Conservation (phyloP, 768 basidiomycete species). For the Rhodotorula diobovata region DNA sequence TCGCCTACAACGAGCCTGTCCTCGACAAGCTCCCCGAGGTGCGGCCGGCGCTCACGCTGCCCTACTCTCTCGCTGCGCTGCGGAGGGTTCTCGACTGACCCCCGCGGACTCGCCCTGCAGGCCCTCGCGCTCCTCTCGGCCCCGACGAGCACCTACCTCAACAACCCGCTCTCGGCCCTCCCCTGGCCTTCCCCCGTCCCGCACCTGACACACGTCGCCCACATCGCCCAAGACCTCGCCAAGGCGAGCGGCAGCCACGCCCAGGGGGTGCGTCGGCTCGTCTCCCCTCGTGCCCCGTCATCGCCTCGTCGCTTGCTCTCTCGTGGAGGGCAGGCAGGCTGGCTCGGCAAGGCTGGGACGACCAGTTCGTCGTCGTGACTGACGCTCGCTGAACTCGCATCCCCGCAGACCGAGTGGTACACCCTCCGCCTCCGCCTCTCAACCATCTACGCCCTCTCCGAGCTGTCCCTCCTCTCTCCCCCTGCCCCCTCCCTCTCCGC, state of each 20-base stretch:
- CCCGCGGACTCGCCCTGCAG: background rate
- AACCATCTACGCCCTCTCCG: conserved; percentile 26
- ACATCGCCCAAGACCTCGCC: conserved; percentile 34
- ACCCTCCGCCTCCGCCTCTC: conserved; percentile 27
- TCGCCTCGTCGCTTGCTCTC: too few relatives aligned
- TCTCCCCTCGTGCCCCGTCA: background rate
- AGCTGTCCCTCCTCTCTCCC: conserved; percentile 1
- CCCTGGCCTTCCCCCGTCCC: conserved; percentile 6
- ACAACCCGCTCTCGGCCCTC: conserved; percentile 5
- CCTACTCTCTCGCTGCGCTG: background rate
- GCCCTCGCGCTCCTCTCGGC: conserved; percentile 33
- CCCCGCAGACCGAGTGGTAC: conserved; percentile 35
- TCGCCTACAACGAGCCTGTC: conserved; percentile 21
- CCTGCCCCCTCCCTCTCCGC: background rate
- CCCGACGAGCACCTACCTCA: conserved; percentile 9
- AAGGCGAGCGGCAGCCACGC: conserved; percentile 14
- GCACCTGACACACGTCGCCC: conserved; percentile 20
- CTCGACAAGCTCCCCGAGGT: conserved; percentile 18
- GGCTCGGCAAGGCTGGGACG: too few relatives aligned
- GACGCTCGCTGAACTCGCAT: too few relatives aligned
- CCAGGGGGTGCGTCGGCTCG: conserved; percentile 25
- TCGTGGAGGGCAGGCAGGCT: too few relatives aligned
- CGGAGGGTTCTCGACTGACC: background rate
- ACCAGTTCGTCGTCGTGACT: too few relatives aligned
- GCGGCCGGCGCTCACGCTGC: background rate